A percentile compares a stretch with the other conserved stretches of the same genome.
phyloP scores from a whole-genome alignment of 352 stramenopile genomes.

The Globisporangium spiculum region DNA sequence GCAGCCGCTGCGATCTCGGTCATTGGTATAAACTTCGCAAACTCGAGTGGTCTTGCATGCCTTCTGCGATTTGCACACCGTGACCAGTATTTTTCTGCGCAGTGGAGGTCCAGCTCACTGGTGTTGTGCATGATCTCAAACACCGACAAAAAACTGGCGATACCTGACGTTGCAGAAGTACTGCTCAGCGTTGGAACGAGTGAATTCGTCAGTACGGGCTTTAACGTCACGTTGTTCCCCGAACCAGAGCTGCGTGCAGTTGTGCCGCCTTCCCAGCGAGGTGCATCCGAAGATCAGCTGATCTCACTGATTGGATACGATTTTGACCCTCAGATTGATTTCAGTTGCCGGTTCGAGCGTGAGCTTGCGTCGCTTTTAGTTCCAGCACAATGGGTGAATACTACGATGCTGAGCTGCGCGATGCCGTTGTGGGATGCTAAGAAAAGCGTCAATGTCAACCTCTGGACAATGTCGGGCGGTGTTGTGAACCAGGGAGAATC shows the following conservation, averaged over 20 bases:
- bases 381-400: slow-evolving; percentile 32
- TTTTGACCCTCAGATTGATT: slow-evolving; percentile 31
- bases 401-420: slow-evolving; percentile 31
- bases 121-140: slow-evolving; percentile 20
- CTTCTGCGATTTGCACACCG: slow-evolving; percentile 22
- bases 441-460: slow-evolving; percentile 21
- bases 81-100: slow-evolving; percentile 14
- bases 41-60: slow-evolving; percentile 21
- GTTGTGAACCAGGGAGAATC: slow-evolving; percentile 6
- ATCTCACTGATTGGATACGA: slow-evolving; percentile 33
- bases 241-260: slow-evolving; percentile 26
- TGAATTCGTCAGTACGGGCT: slow-evolving; percentile 25
- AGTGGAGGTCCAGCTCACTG: slow-evolving; percentile 23
- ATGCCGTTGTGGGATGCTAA: slow-evolving; percentile 20
- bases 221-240: slow-evolving; percentile 37
- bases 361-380: slow-evolving; percentile 17
- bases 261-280: neutral
- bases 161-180: slow-evolving; percentile 16
- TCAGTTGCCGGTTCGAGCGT: slow-evolving; percentile 43
- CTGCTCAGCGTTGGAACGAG: slow-evolving; percentile 21
- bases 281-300: neutral
- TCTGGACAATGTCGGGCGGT: slow-evolving; percentile 27
- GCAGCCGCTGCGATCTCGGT: slow-evolving; percentile 22
- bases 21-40: slow-evolving; percentile 24
- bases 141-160: neutral